A percentile compares a stretch with the other conserved stretches of the same genome.
phyloP scores from a whole-genome alignment of 495 filamentous ascomycete genomes.

The Cryomyces antarcticus region DNA sequence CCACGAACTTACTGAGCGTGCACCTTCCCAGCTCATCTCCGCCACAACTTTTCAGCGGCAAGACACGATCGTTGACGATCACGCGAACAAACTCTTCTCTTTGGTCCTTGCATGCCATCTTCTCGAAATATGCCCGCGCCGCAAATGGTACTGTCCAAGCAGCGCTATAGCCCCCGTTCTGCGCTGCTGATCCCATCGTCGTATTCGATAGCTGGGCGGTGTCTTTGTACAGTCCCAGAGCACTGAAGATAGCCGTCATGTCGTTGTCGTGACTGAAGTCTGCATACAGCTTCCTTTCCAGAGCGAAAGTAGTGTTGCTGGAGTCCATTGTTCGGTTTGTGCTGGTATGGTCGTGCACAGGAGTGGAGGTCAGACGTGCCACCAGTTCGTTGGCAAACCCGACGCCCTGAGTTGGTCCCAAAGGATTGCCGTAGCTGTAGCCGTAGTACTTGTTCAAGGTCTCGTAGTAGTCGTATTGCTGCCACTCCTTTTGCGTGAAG shows the following conservation, averaged over 20 bases:
- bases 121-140: slow-evolving; percentile 60
- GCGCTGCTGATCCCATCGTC: not conserved
- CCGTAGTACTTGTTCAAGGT: slow-evolving; percentile 64
- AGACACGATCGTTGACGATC: slow-evolving; percentile 63
- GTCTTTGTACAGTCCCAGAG: slow-evolving; percentile 51
- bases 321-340: slow-evolving; percentile 55
- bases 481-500: slow-evolving; percentile 51
- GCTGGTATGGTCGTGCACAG: slow-evolving; percentile 48
- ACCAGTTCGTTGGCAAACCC: slow-evolving; percentile 73
- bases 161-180: slow-evolving; percentile 34
- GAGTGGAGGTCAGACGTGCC: slow-evolving; percentile 45
- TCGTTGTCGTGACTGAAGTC: slow-evolving; percentile 84
- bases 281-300: slow-evolving; percentile 45
- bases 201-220: slow-evolving; percentile 29
- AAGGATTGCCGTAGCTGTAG: slow-evolving; percentile 49
- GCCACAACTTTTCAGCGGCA: slow-evolving; percentile 44
- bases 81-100: slow-evolving; percentile 45
- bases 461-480: slow-evolving; percentile 55
- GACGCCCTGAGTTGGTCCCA: slow-evolving; percentile 64
- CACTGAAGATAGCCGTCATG: slow-evolving; percentile 50
- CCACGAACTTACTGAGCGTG: slow-evolving; percentile 39
- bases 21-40: slow-evolving; percentile 50
- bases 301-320: slow-evolving; percentile 41
- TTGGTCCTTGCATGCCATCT: slow-evolving; percentile 42
- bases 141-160: slow-evolving; percentile 66